These are phyloP conservation scores for Globisporangium irregulare DNA, from an alignment of 352 stramenopile genomes.

Conservation along the genomic window DNA sequence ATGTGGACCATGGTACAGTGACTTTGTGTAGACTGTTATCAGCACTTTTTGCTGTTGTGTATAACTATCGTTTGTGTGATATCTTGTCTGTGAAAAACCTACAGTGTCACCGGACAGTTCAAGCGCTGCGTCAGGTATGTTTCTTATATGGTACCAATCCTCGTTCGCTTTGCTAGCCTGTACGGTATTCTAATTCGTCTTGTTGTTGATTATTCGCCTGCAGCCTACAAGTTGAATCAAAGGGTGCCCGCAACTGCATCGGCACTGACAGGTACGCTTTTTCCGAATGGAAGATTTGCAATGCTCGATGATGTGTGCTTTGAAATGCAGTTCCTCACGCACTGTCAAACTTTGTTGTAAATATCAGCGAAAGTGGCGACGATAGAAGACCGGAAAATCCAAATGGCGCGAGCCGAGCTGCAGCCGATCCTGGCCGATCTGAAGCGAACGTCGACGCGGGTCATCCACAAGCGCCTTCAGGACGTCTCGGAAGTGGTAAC, in stretches of 20 bases:
- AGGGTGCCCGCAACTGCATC: not conserved
- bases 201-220: too few species aligned
- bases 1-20: constrained; percentile 8
- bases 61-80: not conserved
- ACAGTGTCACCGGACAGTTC: not conserved
- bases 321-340: not conserved
- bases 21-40: not conserved
- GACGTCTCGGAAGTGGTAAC: constrained; percentile 75
- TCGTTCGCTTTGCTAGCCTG: not conserved
- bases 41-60: not conserved
- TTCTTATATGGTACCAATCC: not conserved
- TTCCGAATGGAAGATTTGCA: not conserved
- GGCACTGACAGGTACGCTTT: not conserved
- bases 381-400: constrained; percentile 57
- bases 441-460: constrained; percentile 45
- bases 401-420: constrained; percentile 55
- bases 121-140: not conserved
- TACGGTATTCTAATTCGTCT: not conserved
- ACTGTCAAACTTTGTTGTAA: not conserved
- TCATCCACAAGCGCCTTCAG: constrained; percentile 74
- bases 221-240: constrained; percentile 1
- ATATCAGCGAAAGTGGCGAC: constrained; percentile 37
- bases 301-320: not conserved
- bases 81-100: not conserved
- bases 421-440: constrained; percentile 62